phyloP scores from a whole-genome alignment of 208 protist genomes.

The Vickermania spadyakhi region DNA sequence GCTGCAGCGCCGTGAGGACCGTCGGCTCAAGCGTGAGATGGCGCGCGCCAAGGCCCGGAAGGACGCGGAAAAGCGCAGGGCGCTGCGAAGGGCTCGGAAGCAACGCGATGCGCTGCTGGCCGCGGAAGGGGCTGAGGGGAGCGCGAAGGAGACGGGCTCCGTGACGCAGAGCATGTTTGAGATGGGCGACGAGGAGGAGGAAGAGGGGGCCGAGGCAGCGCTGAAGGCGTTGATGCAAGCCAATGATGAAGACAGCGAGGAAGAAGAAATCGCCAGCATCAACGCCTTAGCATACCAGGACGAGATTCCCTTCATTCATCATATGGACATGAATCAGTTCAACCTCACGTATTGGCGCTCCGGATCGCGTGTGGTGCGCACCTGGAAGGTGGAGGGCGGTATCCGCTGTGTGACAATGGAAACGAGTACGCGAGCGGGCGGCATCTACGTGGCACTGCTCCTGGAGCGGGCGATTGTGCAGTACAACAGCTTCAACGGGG shows the following conservation, averaged over 20 bases:
- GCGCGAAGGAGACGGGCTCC: background rate
- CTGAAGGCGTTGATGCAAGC: background rate
- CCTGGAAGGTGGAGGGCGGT: constrained; percentile 39
- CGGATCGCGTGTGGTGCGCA: constrained; percentile 12
- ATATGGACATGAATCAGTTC: constrained; percentile 8
- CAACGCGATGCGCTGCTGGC: background rate
- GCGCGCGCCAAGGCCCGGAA: constrained; percentile 2
- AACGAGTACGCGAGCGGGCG: constrained; percentile 1
- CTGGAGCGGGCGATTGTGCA: constrained; percentile 42
- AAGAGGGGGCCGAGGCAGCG: background rate
- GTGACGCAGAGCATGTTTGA: background rate
- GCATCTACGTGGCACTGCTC: constrained; percentile 50
- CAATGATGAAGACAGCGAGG: background rate
- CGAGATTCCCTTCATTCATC: constrained; percentile 5
- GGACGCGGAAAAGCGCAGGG: constrained; percentile 1
- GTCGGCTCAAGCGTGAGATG: background rate
- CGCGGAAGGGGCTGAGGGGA: background rate
- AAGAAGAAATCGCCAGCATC: constrained; percentile 2
- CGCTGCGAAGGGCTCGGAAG: background rate
- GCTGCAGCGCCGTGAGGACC: constrained; percentile 6
- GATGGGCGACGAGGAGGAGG: background rate
- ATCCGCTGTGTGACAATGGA: constrained; percentile 29
- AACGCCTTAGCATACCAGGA: background rate
- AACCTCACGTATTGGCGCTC: constrained; percentile 21
- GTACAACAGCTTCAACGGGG: constrained; percentile 64